Percentiles rank a stretch among this genome's conserved stretches.
These are phyloP conservation scores for Gastrolobium villosum DNA, from an alignment of 306 rosid species.

Conservation along the genomic window DNA sequence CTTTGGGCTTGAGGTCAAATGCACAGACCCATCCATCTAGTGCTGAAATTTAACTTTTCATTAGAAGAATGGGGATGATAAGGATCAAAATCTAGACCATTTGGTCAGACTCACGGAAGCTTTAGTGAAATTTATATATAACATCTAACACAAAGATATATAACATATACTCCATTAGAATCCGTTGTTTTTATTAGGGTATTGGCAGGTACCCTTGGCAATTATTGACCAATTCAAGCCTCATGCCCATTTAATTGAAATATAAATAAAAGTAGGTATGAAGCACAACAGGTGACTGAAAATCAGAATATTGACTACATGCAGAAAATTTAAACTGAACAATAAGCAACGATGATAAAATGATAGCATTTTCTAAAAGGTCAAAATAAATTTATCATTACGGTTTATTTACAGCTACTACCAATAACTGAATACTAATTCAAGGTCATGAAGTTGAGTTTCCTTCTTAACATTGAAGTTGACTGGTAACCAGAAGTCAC, in stretches of 20 bases:
- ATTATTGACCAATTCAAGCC: not conserved
- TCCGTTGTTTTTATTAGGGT: not conserved
- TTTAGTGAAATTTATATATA: too few relatives aligned
- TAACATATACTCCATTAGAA: not conserved
- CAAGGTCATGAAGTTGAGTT: slow-evolving; percentile 1
- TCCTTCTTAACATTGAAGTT: slow-evolving; percentile 25
- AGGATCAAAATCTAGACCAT: too few relatives aligned
- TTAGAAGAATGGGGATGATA: too few relatives aligned
- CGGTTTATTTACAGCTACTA: not conserved
- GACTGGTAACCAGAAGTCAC: not conserved
- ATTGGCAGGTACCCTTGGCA: not conserved
- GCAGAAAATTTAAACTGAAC: slow-evolving; percentile 9
- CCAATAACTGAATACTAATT: not conserved
- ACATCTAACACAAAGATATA: too few relatives aligned
- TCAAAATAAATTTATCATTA: slow-evolving; percentile 13
- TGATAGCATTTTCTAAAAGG: not conserved
- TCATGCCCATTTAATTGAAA: slow-evolving; percentile 19
- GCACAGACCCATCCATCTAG: too few relatives aligned
- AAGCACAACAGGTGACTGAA: not conserved
- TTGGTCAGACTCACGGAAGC: too few relatives aligned
- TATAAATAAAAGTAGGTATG: not conserved
- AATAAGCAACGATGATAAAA: not conserved
- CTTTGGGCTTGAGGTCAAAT: too few relatives aligned
- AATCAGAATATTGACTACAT: not conserved
- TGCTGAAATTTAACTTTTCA: too few relatives aligned